A percentile compares a stretch with the other conserved stretches of the same genome.
phyloP scores from a whole-genome alignment of 768 basidiomycete species.

The Mycena haematopus region DNA sequence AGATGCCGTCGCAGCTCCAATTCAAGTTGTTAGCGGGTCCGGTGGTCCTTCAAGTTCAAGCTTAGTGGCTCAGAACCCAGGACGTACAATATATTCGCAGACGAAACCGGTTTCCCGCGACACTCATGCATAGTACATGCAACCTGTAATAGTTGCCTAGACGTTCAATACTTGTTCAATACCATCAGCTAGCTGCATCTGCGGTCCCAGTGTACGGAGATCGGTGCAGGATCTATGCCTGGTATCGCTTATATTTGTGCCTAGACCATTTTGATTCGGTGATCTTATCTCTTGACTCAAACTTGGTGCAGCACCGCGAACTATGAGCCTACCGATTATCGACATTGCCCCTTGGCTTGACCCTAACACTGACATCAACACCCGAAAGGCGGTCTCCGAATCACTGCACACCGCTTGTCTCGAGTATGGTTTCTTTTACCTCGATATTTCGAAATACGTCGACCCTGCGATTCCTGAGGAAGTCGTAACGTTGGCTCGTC shows the following conservation, averaged over 20 bases:
- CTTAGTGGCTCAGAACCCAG: constrained; percentile 52
- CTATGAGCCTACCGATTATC: constrained; percentile 67
- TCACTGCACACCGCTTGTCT: constrained; percentile 77
- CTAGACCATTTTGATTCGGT: too few relatives aligned
- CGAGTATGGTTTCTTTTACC: constrained; percentile 89
- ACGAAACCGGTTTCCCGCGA: constrained; percentile 35
- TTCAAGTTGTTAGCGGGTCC: constrained; percentile 55
- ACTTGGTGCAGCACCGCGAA: not conserved
- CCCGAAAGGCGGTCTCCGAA: constrained; percentile 53
- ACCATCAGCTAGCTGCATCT: too few relatives aligned
- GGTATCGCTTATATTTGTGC: too few relatives aligned
- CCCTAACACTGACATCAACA: constrained; percentile 38
- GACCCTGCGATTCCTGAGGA: constrained; percentile 66
- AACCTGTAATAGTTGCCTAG: constrained; percentile 16
- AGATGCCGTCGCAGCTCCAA: constrained; percentile 54
- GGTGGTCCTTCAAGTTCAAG: constrained; percentile 51
- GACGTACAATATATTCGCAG: constrained; percentile 71
- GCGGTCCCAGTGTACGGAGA: too few relatives aligned
- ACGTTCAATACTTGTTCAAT: not conserved
- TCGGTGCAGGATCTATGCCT: too few relatives aligned
- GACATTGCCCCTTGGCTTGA: constrained; percentile 70
- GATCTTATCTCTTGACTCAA: too few relatives aligned
- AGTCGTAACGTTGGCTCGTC: constrained; percentile 64
- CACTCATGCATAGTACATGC: constrained; percentile 4
- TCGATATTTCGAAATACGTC: constrained; percentile 69